Evolutionary conservation across 345 rosid genomes (phyloP).

Genomic region (Stellera chamaejasme): DNA sequence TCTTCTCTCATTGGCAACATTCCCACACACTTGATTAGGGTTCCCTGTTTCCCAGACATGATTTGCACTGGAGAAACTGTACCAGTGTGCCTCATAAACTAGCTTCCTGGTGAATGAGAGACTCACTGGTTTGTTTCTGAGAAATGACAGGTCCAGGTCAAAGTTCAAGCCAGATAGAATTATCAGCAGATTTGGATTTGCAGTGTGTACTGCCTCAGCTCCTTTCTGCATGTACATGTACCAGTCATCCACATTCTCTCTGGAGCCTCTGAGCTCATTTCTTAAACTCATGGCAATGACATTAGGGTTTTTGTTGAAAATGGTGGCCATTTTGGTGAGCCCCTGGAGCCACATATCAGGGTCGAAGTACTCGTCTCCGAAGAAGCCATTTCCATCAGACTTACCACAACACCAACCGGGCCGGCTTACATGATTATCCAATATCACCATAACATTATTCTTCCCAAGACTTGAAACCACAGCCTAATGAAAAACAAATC

Average conservation of each 20-base stretch:
- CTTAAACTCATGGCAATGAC: slow-evolving; percentile 93
- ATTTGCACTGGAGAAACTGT: slow-evolving; percentile 54
- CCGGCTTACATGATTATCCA: slow-evolving; percentile 86
- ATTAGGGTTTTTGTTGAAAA: slow-evolving; percentile 49
- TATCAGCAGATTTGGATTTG: slow-evolving; percentile 77
- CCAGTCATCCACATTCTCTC: slow-evolving; percentile 74
- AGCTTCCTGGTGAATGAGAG: slow-evolving; percentile 55
- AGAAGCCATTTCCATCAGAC: slow-evolving; percentile 87
- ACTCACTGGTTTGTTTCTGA: slow-evolving; percentile 30
- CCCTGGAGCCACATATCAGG: slow-evolving; percentile 72
- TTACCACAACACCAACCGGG: slow-evolving; percentile 94
- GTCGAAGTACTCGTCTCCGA: slow-evolving; percentile 76
- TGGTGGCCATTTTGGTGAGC: slow-evolving; percentile 55
- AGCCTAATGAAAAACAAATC: slow-evolving; percentile 24
- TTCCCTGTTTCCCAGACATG: slow-evolving; percentile 57
- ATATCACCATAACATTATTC: slow-evolving; percentile 70
- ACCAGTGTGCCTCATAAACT: slow-evolving; percentile 87
- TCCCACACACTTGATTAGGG: slow-evolving; percentile 73
- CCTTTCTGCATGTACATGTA: slow-evolving; percentile 85
- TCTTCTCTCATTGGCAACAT: slow-evolving; percentile 37
- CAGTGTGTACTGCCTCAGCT: slow-evolving; percentile 83
- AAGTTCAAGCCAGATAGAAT: slow-evolving; percentile 79
- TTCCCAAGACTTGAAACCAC: slow-evolving; percentile 73
- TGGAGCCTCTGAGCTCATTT: slow-evolving; percentile 87
- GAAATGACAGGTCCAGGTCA: slow-evolving; percentile 64